Conservation (phyloP, 2,329 filamentous ascomycete genomes). For the Pseudohalonectria lignicola region DNA sequence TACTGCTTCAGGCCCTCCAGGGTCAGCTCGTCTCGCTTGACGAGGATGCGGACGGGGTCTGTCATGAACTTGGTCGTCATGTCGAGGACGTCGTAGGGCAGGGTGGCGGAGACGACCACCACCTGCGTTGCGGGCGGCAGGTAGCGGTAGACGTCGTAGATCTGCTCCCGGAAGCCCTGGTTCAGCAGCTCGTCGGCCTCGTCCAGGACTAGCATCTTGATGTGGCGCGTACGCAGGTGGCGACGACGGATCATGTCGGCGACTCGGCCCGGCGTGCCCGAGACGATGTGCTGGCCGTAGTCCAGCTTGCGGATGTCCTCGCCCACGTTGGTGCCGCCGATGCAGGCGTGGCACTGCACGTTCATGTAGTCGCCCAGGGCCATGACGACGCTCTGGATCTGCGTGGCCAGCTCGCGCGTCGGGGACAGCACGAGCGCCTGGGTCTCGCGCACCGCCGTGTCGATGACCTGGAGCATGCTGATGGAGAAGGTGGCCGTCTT, state of each 20-base stretch:
- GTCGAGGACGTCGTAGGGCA: constrained; percentile 98
- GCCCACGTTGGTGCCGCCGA: constrained; percentile 94
- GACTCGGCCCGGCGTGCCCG: constrained; percentile 96
- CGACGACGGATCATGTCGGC: constrained; percentile 99
- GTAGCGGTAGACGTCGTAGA: constrained; percentile 99
- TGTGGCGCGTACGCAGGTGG: constrained; percentile 89
- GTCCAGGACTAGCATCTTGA: constrained; percentile 99
- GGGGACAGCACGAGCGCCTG: constrained; percentile 97
- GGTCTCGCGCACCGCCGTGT: constrained; percentile 87
- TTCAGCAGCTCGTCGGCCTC: constrained; percentile 95
- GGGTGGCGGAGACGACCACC: constrained; percentile 93
- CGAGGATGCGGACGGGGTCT: constrained; percentile 94
- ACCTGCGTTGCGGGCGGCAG: constrained; percentile 97
- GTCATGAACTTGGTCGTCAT: constrained; percentile 99
- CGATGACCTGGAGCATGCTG: constrained; percentile 97
- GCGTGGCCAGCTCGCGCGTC: constrained; percentile 95
- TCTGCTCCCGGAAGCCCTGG: constrained; percentile 99
- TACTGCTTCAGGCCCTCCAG: constrained; percentile 99
- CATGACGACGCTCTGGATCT: constrained; percentile 99
- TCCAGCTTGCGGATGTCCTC: constrained; percentile 98
- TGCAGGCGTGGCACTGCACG: constrained; percentile 97
- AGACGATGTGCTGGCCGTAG: constrained; percentile 93
- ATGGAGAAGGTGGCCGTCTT: constrained; percentile 99
- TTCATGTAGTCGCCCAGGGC: constrained; percentile 99
- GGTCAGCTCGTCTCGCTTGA: constrained; percentile 99